Percentiles rank a stretch among this genome's conserved stretches.
These are phyloP conservation scores for Ramalina intermedia DNA, from an alignment of 495 filamentous ascomycete species.

Conservation along the genomic window DNA sequence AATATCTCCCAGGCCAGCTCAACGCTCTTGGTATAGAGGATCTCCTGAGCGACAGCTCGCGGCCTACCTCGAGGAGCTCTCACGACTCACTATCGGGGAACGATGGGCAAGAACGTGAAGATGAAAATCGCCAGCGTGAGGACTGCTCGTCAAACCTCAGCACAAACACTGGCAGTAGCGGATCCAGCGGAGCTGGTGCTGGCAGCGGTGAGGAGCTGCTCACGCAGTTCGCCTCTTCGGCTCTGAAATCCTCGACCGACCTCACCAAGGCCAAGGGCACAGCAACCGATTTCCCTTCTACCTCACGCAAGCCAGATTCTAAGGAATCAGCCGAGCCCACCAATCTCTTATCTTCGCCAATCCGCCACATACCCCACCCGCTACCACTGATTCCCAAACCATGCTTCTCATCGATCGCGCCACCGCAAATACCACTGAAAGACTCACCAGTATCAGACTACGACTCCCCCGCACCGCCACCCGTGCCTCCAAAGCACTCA, in stretches of 20 bases:
- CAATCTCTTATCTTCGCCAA: neutral
- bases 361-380: neutral
- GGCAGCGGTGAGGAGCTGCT: neutral
- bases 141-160: neutral
- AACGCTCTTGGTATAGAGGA: conserved; percentile 6
- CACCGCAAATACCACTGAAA: neutral
- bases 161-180: neutral
- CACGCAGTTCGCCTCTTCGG: too few relatives aligned
- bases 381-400: neutral
- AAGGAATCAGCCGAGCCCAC: neutral
- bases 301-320: neutral
- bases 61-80: neutral
- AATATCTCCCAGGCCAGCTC: conserved; percentile 10
- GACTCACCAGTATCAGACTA: neutral
- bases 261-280: too few relatives aligned
- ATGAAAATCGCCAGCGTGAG: neutral
- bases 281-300: neutral
- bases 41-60: neutral
- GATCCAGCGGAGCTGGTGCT: neutral
- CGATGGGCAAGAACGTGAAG: neutral
- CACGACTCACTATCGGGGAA: neutral
- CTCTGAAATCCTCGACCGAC: too few relatives aligned
- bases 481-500: neutral
- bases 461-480: neutral
- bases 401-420: neutral